Percentiles rank a stretch among this genome's conserved stretches.
phyloP scores from a whole-genome alignment of 2,329 filamentous ascomycete genomes.

The Aspergillus jensenii region DNA sequence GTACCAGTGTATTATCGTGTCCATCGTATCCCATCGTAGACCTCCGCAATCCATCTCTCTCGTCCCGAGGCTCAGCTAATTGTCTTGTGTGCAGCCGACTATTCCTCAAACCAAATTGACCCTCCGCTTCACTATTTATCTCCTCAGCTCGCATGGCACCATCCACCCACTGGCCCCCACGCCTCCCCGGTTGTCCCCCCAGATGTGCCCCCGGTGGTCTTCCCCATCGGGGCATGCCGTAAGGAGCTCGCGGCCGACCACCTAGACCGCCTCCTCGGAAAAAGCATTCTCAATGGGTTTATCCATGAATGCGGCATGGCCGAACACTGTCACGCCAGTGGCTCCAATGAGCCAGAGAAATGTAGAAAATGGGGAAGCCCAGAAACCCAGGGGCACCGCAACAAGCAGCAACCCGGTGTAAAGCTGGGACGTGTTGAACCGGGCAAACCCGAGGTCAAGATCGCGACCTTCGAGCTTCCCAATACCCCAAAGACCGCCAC shows the following conservation, averaged over 20 bases:
- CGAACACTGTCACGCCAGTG: constrained; percentile 87
- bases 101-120: constrained; percentile 34
- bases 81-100: constrained; percentile 30
- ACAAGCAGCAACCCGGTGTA: constrained; percentile 86
- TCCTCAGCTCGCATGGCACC: constrained; percentile 43
- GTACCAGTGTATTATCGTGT: constrained; percentile 48
- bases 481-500: constrained; percentile 85
- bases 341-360: constrained; percentile 95
- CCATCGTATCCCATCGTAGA: constrained; percentile 43
- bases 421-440: constrained; percentile 85
- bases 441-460: constrained; percentile 78
- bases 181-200: constrained; percentile 61
- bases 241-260: constrained; percentile 99
- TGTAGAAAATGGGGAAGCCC: constrained; percentile 79
- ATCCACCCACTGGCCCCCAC: constrained; percentile 54
- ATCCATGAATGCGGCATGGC: constrained; percentile 93
- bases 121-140: constrained; percentile 39
- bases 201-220: constrained; percentile 90
- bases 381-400: constrained; percentile 79
- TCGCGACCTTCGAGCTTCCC: constrained; percentile 86
- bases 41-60: constrained; percentile 38
- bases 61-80: constrained; percentile 30
- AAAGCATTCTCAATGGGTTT: constrained; percentile 99
- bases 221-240: constrained; percentile 91
- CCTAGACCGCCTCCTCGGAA: constrained; percentile 99